These are phyloP conservation scores for Chenopodium formosanum DNA, from an alignment of 148 eudicot species.

Conservation along the genomic window DNA sequence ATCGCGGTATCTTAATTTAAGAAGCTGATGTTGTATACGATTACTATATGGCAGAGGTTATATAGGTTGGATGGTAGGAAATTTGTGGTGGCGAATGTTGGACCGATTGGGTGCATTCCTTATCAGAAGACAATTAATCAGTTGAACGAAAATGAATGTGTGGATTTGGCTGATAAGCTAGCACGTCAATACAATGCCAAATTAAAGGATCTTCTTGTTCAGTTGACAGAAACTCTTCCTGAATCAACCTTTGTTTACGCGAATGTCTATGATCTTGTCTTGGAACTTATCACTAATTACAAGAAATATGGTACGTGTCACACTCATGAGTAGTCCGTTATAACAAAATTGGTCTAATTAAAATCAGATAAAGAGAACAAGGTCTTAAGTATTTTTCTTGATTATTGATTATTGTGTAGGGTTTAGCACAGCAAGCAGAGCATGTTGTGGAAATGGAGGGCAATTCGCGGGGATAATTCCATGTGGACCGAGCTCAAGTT, in stretches of 20 bases:
- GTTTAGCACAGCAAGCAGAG: slow-evolving; percentile 70
- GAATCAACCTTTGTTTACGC: slow-evolving; percentile 85
- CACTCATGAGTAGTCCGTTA: neutral
- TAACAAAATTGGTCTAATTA: no score
- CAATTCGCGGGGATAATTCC: slow-evolving; percentile 89
- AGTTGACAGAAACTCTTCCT: slow-evolving; percentile 52
- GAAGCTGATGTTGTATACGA: no score
- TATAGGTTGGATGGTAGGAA: slow-evolving; percentile 85
- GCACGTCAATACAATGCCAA: slow-evolving; percentile 76
- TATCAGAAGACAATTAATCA: slow-evolving; percentile 88
- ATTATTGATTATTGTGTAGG: slow-evolving; percentile 36
- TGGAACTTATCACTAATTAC: slow-evolving; percentile 84
- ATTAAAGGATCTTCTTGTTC: slow-evolving; percentile 58
- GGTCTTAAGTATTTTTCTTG: no score
- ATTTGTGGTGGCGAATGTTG: slow-evolving; percentile 78
- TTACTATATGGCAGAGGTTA: slow-evolving; percentile 51
- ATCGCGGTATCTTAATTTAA: no score
- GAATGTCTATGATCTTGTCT: slow-evolving; percentile 77
- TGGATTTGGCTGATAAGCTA: slow-evolving; percentile 70
- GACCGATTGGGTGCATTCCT: slow-evolving; percentile 95
- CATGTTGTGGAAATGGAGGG: slow-evolving; percentile 97
- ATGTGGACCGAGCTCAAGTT: slow-evolving; percentile 76
- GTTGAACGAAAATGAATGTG: slow-evolving; percentile 63
- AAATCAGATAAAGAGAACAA: no score
- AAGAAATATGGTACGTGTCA: slow-evolving; percentile 58